Evolutionary conservation across 768 basidiomycete species (phyloP).

Genomic region (Brasilioporus rufonigricans): DNA sequence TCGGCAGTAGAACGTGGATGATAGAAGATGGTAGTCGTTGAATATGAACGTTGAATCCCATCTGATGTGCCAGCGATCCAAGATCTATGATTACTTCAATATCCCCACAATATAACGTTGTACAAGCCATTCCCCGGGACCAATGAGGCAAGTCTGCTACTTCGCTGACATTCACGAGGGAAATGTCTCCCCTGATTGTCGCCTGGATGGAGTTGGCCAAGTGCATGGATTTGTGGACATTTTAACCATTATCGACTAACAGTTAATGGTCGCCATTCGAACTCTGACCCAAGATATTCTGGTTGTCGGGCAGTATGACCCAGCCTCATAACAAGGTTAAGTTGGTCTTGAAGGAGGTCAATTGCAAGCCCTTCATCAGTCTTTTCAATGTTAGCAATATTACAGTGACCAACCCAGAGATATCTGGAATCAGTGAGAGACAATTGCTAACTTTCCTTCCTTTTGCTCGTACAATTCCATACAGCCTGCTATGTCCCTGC

Average conservation of each 20-base stretch:
- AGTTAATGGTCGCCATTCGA: slow-evolving; percentile 66
- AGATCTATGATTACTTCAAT: slow-evolving; percentile 79
- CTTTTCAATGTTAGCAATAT: slow-evolving; percentile 78
- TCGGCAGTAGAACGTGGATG: slow-evolving; percentile 69
- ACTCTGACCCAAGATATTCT: slow-evolving; percentile 74
- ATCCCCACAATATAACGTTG: slow-evolving; percentile 78
- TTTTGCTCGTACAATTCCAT: neutral
- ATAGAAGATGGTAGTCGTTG: neutral
- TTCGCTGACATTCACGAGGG: slow-evolving; percentile 79
- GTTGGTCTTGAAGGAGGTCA: slow-evolving; percentile 70
- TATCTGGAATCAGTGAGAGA: slow-evolving; percentile 58
- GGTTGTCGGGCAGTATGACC: slow-evolving; percentile 71
- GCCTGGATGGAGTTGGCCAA: slow-evolving; percentile 68
- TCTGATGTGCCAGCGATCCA: neutral
- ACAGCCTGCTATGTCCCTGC: slow-evolving; percentile 72
- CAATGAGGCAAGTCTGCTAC: slow-evolving; percentile 63
- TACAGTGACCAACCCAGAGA: slow-evolving; percentile 49
- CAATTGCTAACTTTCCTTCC: neutral
- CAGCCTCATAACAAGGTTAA: slow-evolving; percentile 73
- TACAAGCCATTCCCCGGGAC: slow-evolving; percentile 68
- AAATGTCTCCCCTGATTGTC: slow-evolving; percentile 63
- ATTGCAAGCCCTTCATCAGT: slow-evolving; percentile 88
- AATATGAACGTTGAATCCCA: neutral
- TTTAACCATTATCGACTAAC: neutral
- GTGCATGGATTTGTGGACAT: slow-evolving; percentile 41